Conservation (phyloP, 352 stramenopile species). For the Detonula confervacea region DNA sequence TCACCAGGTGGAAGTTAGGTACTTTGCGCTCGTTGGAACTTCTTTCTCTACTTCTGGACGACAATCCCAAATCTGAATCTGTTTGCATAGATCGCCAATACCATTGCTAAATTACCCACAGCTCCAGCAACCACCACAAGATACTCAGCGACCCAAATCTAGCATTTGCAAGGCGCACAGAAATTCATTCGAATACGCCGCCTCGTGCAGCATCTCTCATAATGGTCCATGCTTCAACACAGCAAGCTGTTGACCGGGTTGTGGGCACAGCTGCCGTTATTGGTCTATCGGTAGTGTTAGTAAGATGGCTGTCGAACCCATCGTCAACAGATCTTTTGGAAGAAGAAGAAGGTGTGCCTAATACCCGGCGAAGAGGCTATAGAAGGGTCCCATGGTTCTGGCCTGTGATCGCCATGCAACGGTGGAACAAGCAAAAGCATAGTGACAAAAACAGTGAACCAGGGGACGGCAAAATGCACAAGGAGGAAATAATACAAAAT, state of each 20-base stretch:
- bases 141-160: neutral
- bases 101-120: neutral
- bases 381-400: constrained; percentile 47
- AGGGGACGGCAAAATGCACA: neutral
- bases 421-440: constrained; percentile 14
- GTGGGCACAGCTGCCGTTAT: constrained; percentile 39
- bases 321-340: neutral
- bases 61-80: neutral
- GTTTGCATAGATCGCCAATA: neutral
- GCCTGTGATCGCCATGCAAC: constrained; percentile 16
- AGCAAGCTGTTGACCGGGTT: constrained; percentile 48
- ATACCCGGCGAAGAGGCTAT: neutral
- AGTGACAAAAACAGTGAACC: neutral
- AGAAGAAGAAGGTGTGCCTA: neutral
- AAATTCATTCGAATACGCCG: neutral
- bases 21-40: neutral
- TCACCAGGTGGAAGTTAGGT: too few species aligned
- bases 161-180: neutral
- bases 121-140: neutral
- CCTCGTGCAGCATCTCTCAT: neutral
- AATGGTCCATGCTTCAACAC: constrained; percentile 34
- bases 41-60: neutral
- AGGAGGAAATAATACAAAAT: constrained; percentile 6
- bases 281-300: constrained; percentile 33
- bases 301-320: constrained; percentile 26